Conservation (phyloP, 768 basidiomycete genomes). For the Lanmaoa rubissima region DNA sequence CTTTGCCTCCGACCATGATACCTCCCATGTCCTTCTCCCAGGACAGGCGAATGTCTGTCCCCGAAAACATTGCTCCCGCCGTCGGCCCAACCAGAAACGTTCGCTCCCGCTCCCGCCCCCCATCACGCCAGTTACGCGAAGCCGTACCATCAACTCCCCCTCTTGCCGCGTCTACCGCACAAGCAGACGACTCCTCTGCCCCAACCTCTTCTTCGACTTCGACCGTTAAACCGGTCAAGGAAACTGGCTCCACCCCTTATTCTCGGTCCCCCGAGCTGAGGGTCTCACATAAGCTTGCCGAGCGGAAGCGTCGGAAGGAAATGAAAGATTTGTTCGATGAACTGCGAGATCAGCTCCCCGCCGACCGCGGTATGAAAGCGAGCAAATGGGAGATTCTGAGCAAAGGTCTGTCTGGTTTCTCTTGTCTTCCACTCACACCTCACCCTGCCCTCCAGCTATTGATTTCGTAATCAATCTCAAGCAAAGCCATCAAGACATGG, state of each 20-base stretch:
- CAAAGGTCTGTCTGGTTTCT: constrained; percentile 61
- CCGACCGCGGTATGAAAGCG: constrained; percentile 91
- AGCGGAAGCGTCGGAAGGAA: constrained; percentile 94
- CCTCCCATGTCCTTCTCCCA: constrained; percentile 56
- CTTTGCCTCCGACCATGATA: constrained; percentile 48
- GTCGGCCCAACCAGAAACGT: constrained; percentile 50
- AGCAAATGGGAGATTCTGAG: constrained; percentile 99
- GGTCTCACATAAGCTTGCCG: constrained; percentile 95
- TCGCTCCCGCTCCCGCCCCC: constrained; percentile 68
- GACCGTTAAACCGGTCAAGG: constrained; percentile 41
- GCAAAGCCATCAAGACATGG: constrained; percentile 71
- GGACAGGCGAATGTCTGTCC: constrained; percentile 78
- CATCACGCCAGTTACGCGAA: constrained; percentile 57
- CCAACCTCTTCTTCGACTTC: constrained; percentile 36
- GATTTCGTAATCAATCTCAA: constrained; percentile 85
- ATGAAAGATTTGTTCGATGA: constrained; percentile 99
- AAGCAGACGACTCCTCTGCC: constrained; percentile 42
- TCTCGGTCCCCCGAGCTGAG: constrained; percentile 93
- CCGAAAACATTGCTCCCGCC: constrained; percentile 50
- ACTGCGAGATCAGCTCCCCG: constrained; percentile 86
- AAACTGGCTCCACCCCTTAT: constrained; percentile 71
- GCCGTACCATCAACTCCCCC: constrained; percentile 40
- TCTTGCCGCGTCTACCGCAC: constrained; percentile 35
- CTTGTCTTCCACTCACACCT: not conserved
- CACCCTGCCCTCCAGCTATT: constrained; percentile 54